Percentiles rank a stretch among this genome's conserved stretches.
These are phyloP conservation scores for Chrysoporthe deuterocubensis DNA, from an alignment of 2,329 filamentous ascomycete species.

Conservation along the genomic window DNA sequence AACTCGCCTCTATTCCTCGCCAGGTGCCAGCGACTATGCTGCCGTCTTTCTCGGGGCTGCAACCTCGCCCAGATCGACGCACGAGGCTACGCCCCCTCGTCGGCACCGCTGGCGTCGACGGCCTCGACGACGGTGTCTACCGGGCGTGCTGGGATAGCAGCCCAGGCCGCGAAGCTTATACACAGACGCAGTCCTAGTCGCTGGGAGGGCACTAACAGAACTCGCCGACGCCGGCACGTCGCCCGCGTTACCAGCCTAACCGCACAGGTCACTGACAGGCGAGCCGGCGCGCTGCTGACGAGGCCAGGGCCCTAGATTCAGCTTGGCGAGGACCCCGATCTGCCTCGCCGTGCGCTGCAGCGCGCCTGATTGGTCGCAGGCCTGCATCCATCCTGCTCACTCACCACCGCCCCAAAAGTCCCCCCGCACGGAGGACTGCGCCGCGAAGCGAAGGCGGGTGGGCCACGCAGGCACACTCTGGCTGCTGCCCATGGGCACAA, in stretches of 20 bases:
- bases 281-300: neutral
- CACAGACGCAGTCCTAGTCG: neutral
- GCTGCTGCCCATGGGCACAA: no score
- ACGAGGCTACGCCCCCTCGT: no score
- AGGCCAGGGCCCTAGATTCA: neutral
- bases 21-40: no score
- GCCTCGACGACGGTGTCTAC: no score
- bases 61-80: no score
- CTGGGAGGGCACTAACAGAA: neutral
- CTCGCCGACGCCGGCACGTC: neutral
- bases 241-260: neutral
- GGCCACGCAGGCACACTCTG: neutral
- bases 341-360: conserved; percentile 20
- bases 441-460: neutral
- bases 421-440: neutral
- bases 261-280: neutral
- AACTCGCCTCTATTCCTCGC: no score
- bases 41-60: no score
- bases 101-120: no score
- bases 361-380: conserved; percentile 13
- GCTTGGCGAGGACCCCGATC: conserved; percentile 8
- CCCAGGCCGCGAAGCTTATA: neutral
- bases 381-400: conserved; percentile 21
- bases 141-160: no score
- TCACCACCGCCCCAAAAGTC: neutral